Conservation (phyloP, 148 eudicot genomes). For the Oxyria digyna region DNA sequence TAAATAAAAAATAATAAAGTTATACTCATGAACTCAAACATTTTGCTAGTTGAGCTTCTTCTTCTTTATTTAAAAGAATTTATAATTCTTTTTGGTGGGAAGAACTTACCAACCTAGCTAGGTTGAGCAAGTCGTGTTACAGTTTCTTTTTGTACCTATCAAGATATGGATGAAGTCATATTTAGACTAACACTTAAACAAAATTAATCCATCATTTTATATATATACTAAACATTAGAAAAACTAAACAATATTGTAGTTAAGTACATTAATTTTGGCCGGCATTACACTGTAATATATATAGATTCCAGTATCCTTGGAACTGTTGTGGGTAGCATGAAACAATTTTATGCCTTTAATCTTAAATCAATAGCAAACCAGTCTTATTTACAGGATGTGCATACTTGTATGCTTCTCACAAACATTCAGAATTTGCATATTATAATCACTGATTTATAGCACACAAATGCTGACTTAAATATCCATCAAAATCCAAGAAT, state of each 20-base stretch:
- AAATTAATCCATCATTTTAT: neutral
- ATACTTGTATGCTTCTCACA: neutral
- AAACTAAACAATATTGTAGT: neutral
- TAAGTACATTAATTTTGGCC: neutral
- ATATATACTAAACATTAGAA: neutral
- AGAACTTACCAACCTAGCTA: neutral
- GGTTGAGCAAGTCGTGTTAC: neutral
- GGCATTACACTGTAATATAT: neutral
- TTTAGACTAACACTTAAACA: neutral
- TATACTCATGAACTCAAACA: neutral
- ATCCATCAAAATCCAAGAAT: neutral
- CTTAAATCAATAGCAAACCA: neutral
- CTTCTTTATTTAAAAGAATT: no score
- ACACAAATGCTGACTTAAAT: no score
- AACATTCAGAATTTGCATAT: neutral
- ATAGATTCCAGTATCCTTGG: neutral
- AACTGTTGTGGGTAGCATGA: neutral
- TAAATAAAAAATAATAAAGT: no score
- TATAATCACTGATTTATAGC: neutral
- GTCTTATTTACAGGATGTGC: neutral
- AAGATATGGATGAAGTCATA: neutral
- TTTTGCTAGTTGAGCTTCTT: neutral
- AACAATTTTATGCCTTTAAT: neutral
- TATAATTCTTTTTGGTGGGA: neutral
- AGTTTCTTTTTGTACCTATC: no score